Base-by-base conservation (phyloP, 257 asterid genomes). In the Voacanga thouarsii region DNA sequence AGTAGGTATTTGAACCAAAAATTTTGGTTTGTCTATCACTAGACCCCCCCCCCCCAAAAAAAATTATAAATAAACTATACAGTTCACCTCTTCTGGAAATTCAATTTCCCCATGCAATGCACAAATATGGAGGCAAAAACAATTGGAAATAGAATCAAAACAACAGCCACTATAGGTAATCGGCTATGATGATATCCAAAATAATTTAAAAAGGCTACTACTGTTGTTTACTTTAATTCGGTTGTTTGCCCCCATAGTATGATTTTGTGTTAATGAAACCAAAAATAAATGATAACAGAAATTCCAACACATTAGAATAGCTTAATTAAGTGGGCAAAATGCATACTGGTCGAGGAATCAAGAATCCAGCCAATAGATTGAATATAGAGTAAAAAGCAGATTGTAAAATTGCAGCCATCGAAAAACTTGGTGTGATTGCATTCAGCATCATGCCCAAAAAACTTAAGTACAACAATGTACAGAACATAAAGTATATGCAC, bases 361-460 rank as follows among this genome's bases (percentile, higher is more conserved):
- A 69, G 80, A 85, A 89, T 65, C 96, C 93, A 12, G 93, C 75
- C 53, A 89, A 90, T 14, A 90, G 83, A 75, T 88, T 89, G 83
- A 86, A 74, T 83, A 85, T 72, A 12, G 91, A 79, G 81, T 88
- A 89, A 33, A 88, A 82, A 33, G 90, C 82, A 2, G 93, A 83
- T 80, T 88, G 91, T 30, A 84, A 64, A 67, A 84, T 85, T 47
- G 90, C 87, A 70, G 92, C 95, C 23, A 90, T 76, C 10, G 87
- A 90, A 51, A 84, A 84, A 81, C 78, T 90, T 56, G 92, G 91
- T 0, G 92, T 88, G 11, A 90, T 85, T 0, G 95, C 64, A 19
- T 88, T 77, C 79, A 90, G n/a, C 85, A 88, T 64, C 92, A 90
- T 88, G 2, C 92, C 95, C 12, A 90, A 76, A 80, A 85, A 90